Conservation (phyloP, 2,329 filamentous ascomycete genomes). For the Fonsecaea nubica region DNA sequence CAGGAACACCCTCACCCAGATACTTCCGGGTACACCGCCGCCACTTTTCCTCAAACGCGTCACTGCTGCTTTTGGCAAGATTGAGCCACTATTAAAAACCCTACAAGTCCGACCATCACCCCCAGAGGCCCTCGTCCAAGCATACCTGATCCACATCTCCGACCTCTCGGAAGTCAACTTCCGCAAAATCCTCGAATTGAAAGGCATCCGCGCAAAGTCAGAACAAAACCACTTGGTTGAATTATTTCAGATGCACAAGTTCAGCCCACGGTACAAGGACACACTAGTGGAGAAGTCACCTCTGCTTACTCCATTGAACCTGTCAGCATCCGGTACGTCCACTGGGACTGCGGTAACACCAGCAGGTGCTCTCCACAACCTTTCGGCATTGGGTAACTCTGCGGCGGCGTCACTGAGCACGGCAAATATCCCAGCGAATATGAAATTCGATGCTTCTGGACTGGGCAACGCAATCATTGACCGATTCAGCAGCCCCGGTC, state of each 20-base stretch:
- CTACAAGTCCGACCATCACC: slow-evolving; percentile 91
- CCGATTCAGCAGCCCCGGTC: slow-evolving; percentile 72
- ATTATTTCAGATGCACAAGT: slow-evolving; percentile 85
- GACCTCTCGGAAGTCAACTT: slow-evolving; percentile 95
- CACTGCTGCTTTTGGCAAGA: slow-evolving; percentile 79
- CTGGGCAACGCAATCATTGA: slow-evolving; percentile 83
- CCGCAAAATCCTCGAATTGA: slow-evolving; percentile 92
- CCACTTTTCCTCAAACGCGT: slow-evolving; percentile 82
- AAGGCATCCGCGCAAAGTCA: slow-evolving; percentile 79
- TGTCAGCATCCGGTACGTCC: slow-evolving; percentile 51
- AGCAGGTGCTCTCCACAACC: slow-evolving; percentile 54
- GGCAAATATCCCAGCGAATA: slow-evolving; percentile 52
- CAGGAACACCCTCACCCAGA: slow-evolving; percentile 75
- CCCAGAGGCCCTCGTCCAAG: slow-evolving; percentile 91
- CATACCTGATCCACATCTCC: slow-evolving; percentile 95
- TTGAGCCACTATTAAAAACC: slow-evolving; percentile 93
- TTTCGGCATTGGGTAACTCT: slow-evolving; percentile 53
- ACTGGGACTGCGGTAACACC: slow-evolving; percentile 42
- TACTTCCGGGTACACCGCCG: slow-evolving; percentile 68
- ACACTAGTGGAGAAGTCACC: slow-evolving; percentile 74
- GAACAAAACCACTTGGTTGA: slow-evolving; percentile 86
- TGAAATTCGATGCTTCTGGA: slow-evolving; percentile 78
- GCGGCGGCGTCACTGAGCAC: slow-evolving; percentile 52
- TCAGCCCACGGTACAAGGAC: slow-evolving; percentile 66
- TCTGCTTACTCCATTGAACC: slow-evolving; percentile 69